phyloP scores from a whole-genome alignment of 2,329 filamentous ascomycete species.

The Lecanoromycetidae sp. region DNA sequence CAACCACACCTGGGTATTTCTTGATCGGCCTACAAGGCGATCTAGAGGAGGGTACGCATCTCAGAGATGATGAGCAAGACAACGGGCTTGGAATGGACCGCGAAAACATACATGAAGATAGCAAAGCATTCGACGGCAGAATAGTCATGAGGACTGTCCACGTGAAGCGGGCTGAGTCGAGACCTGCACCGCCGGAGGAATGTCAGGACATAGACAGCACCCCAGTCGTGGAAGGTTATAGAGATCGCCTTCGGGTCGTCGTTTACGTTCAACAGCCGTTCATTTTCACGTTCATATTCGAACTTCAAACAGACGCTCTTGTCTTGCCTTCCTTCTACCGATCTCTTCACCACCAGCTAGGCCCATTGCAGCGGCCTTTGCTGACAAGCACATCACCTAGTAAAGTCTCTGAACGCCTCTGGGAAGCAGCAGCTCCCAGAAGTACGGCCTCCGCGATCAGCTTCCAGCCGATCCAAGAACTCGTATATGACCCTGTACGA shows the following conservation, averaged over 20 bases:
- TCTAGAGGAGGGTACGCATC: conserved; percentile 28
- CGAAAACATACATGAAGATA: conserved; percentile 12
- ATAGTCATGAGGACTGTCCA: conserved; percentile 14
- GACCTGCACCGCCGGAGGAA: neutral
- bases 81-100: conserved; percentile 19
- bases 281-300: conserved; percentile 39
- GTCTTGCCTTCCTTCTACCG: conserved; percentile 34
- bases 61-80: conserved; percentile 25
- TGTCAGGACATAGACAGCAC: neutral
- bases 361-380: conserved; percentile 36
- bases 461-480: conserved; percentile 43
- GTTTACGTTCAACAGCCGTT: conserved; percentile 39
- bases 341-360: conserved; percentile 37
- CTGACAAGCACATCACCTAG: conserved; percentile 34
- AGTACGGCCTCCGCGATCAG: conserved; percentile 22
- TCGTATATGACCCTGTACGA: conserved; percentile 48
- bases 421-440: conserved; percentile 24
- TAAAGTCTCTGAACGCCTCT: conserved; percentile 28
- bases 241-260: conserved; percentile 27
- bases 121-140: conserved; percentile 11
- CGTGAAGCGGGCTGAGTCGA: conserved; percentile 13
- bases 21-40: conserved; percentile 34
- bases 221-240: conserved; percentile 1
- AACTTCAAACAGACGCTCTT: conserved; percentile 31
- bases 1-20: conserved; percentile 21